Evolutionary conservation across 2,329 filamentous ascomycete species (phyloP).

Genomic region (Fusarium abutilonis): DNA sequence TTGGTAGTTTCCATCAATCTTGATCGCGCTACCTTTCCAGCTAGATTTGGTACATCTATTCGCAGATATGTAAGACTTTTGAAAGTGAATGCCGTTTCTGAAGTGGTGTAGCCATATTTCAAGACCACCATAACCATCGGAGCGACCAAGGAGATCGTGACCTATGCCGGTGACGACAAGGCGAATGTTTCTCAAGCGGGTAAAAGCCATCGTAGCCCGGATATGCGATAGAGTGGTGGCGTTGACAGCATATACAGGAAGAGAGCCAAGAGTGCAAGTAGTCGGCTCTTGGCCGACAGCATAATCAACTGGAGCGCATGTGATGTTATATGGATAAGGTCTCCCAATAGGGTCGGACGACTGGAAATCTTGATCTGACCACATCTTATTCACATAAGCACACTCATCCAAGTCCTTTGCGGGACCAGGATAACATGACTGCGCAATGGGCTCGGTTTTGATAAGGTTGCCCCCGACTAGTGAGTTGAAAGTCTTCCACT

Average conservation of each 20-base stretch:
- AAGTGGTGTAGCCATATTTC: slow-evolving; percentile 31
- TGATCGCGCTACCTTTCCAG: slow-evolving; percentile 24
- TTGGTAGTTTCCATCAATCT: slow-evolving; percentile 25
- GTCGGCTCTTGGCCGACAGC: slow-evolving; percentile 15
- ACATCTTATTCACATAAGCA: slow-evolving; percentile 30
- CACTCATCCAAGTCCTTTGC: slow-evolving; percentile 20
- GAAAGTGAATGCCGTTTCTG: slow-evolving; percentile 18
- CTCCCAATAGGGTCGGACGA: slow-evolving; percentile 31
- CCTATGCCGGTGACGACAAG: slow-evolving; percentile 30
- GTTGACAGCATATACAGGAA: slow-evolving; percentile 25
- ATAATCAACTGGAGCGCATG: slow-evolving; percentile 28
- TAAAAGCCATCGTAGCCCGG: slow-evolving; percentile 5
- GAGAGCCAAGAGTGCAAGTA: slow-evolving; percentile 24
- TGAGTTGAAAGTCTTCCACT: slow-evolving; percentile 14
- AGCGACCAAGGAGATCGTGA: slow-evolving; percentile 28
- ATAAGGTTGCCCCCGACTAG: slow-evolving; percentile 15
- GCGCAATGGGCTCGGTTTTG: slow-evolving; percentile 28
- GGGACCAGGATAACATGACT: slow-evolving; percentile 31
- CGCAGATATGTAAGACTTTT: slow-evolving; percentile 2
- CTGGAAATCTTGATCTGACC: slow-evolving; percentile 34
- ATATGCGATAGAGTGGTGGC: slow-evolving; percentile 20
- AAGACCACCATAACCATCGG: slow-evolving; percentile 27
- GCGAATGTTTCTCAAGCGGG: slow-evolving; percentile 6
- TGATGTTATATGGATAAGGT: slow-evolving; percentile 35
- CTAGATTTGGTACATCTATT: slow-evolving; percentile 7